Conservation (phyloP, 257 asterid genomes). For the Nyctanthes arbortristis region DNA sequence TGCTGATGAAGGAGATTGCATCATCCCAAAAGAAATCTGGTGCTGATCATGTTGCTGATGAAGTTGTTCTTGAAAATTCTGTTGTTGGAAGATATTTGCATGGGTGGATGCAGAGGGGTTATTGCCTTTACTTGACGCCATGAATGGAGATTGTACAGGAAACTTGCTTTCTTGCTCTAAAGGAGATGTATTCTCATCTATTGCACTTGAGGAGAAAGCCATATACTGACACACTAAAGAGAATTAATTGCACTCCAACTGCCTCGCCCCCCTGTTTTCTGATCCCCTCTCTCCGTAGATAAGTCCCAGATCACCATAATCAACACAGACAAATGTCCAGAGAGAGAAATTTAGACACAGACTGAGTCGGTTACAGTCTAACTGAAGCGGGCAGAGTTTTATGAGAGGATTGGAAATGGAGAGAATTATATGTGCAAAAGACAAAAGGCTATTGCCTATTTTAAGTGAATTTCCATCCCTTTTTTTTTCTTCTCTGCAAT, state of each 20-base stretch:
- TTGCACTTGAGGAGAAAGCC: conserved; percentile 17
- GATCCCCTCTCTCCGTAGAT: conserved; percentile 6
- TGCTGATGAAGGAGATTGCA: conserved; percentile 57
- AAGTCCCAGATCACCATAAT: conserved; percentile 28
- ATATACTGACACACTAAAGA: conserved; percentile 4
- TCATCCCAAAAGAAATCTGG: conserved; percentile 72
- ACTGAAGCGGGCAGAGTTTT: background rate
- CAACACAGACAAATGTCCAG: conserved; percentile 23
- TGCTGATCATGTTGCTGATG: conserved; percentile 34
- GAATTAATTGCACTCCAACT: conserved; percentile 15
- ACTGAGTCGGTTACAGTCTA: conserved; percentile 43
- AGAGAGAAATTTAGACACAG: conserved; percentile 32
- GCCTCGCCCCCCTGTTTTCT: conserved; percentile 12
- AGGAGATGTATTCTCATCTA: background rate
- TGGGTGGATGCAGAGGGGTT: background rate
- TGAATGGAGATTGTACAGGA: conserved; percentile 16
- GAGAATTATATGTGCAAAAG: too few relatives aligned
- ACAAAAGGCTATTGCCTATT: too few relatives aligned
- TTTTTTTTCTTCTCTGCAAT: background rate
- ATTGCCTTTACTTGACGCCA: conserved; percentile 39
- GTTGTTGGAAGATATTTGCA: conserved; percentile 16
- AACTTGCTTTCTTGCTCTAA: conserved; percentile 13
- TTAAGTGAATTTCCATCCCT: background rate
- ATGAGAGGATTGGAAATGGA: too few relatives aligned
- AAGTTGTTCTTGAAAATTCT: conserved; percentile 25